A percentile compares a stretch with the other conserved stretches of the same genome.
Evolutionary conservation across 164 flowering plant species (phyloP).

Genomic region (Berberis thunbergii): DNA sequence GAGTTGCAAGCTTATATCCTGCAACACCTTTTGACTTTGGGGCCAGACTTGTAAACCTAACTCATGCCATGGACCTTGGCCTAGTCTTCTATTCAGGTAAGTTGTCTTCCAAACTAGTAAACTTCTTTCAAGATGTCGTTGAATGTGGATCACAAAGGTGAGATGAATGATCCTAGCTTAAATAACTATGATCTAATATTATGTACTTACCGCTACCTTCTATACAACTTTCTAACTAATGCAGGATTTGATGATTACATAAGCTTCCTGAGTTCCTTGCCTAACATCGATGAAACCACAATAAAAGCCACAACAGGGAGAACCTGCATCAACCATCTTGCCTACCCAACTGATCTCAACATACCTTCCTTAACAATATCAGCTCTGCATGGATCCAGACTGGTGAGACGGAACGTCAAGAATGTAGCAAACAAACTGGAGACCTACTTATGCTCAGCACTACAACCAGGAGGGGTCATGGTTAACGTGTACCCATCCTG

Average conservation of each 20-base stretch:
- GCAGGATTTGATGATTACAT: constrained; percentile 75
- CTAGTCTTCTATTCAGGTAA: constrained; percentile 58
- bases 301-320: constrained; percentile 48
- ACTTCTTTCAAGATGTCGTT: too few relatives aligned
- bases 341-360: constrained; percentile 66
- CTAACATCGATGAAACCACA: constrained; percentile 28
- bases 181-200: too few relatives aligned
- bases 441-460: constrained; percentile 45
- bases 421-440: constrained; percentile 52
- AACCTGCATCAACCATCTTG: constrained; percentile 30
- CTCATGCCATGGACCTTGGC: constrained; percentile 68
- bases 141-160: too few relatives aligned
- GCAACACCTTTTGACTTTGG: constrained; percentile 73
- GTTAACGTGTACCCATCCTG: constrained; percentile 47
- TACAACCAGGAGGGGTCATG: constrained; percentile 50
- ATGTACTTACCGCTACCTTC: background rate
- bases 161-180: too few relatives aligned
- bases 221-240: background rate
- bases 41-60: constrained; percentile 59
- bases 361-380: constrained; percentile 73
- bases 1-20: constrained; percentile 28
- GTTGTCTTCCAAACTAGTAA: background rate
- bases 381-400: constrained; percentile 30
- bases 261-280: constrained; percentile 75
- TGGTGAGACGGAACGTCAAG: constrained; percentile 33